Evolutionary conservation across 2,329 filamentous ascomycete species (phyloP), one percentile per base, ranked within the genome.

Genomic region (Penicillium palitans): DNA sequence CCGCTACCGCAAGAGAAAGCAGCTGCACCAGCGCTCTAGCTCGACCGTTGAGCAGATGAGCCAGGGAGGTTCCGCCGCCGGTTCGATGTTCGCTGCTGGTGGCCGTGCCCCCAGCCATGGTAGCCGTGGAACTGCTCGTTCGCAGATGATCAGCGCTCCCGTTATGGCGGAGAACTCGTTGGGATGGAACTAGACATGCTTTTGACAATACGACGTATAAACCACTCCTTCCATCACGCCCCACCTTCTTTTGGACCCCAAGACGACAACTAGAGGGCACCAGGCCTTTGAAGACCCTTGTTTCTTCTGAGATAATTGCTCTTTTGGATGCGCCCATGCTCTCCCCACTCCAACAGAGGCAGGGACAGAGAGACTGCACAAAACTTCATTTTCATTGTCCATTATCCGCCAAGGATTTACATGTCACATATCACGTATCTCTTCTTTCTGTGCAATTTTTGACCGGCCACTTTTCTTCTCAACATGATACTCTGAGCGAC

Each of bases 91-190:
- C 51, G 68, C 68, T 60, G 74, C 72, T 56, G 81, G 86, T 73
- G 87, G 64, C 51, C 72, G 64, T 44, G 74, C 63, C 51, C 72
- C 75, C 50, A 80, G 85, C 68, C 85, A 88, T 55, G 85, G 83
- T 66, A 93, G 90, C 72, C 89, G 89, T 64, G 84, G 86, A 59
- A 88, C 83, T 64, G 82, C 85, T 55, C 79, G 87, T 61, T 87
- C 87, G 55, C 83, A 87, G 70, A 85, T 88, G 76, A 96, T 97
- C 73, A 96, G 90, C 61, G 90, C 91, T 35, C 93, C 93, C 4
- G 90, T 96, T 63, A 93, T 93, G 75, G 89, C 92, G 4, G 92
- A 96, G 80, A 97, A 97, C 83, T 96, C 91, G 52, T 84, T 97
- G 65, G 93, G 93, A 69, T 97, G 93, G 93, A 96, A 96, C 81